Evolutionary conservation across 257 asterid species (phyloP).

Genomic region (Petunia axillaris): DNA sequence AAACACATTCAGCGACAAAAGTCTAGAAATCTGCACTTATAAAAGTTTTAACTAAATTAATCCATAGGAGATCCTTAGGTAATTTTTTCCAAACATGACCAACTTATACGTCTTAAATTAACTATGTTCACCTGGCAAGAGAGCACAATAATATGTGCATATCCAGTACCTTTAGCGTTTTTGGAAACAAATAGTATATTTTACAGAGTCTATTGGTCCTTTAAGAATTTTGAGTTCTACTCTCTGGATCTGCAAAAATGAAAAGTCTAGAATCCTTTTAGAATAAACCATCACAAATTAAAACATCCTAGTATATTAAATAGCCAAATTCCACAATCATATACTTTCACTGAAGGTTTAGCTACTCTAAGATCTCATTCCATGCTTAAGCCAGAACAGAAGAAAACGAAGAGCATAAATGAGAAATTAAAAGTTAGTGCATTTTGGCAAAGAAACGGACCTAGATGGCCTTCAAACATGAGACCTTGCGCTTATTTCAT

Average conservation of each 20-base stretch:
- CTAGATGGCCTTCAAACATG: neutral
- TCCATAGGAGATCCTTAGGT: neutral
- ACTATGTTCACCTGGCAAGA: neutral
- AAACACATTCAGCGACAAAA: neutral
- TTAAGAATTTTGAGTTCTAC: neutral
- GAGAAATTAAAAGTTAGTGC: neutral
- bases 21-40: neutral
- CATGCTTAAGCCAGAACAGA: neutral
- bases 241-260: neutral
- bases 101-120: neutral
- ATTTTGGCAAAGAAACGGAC: neutral
- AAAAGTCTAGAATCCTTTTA: neutral
- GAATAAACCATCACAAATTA: neutral
- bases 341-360: neutral
- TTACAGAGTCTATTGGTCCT: neutral
- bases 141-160: neutral
- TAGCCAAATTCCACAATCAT: neutral
- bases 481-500: neutral
- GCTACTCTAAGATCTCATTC: neutral
- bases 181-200: too few relatives aligned
- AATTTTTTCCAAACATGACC: constrained; percentile 10
- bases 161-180: neutral
- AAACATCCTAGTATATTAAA: neutral
- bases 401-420: neutral
- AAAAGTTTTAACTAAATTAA: neutral